Conservation (phyloP, 2,329 filamentous ascomycete species). For the Aspergillus fructus region DNA sequence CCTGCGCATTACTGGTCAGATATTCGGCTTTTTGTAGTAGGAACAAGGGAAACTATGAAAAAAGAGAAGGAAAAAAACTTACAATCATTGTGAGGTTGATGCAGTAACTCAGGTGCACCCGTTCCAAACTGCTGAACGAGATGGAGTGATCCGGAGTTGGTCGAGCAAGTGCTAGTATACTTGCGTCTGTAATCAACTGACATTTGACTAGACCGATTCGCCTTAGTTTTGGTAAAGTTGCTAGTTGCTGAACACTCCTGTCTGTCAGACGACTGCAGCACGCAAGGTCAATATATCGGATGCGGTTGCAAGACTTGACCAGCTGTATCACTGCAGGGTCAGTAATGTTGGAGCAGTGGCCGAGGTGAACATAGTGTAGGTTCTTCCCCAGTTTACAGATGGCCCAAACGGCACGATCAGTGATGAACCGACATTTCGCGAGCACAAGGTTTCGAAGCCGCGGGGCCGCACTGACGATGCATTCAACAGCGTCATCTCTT, state of each 20-base stretch:
- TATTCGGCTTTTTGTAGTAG: not conserved
- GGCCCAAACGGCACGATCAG: conserved; percentile 80
- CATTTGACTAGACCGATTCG: conserved; percentile 96
- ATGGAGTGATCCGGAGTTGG: conserved; percentile 57
- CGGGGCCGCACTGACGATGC: conserved; percentile 82
- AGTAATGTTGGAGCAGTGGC: conserved; percentile 88
- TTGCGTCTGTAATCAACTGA: conserved; percentile 81
- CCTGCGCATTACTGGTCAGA: conserved; percentile 52
- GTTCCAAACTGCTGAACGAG: conserved; percentile 71
- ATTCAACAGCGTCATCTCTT: conserved; percentile 82
- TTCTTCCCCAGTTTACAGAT: conserved; percentile 93
- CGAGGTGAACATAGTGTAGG: conserved; percentile 91
- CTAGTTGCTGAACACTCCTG: conserved; percentile 77
- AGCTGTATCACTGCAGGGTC: conserved; percentile 83
- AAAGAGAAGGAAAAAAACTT: conserved; percentile 32
- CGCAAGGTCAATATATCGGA: conserved; percentile 96
- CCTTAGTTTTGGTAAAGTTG: conserved; percentile 86
- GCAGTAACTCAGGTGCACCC: conserved; percentile 96
- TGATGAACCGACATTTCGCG: conserved; percentile 91
- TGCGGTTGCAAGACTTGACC: conserved; percentile 83
- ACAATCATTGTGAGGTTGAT: conserved; percentile 78
- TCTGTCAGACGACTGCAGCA: conserved; percentile 91
- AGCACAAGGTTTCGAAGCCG: conserved; percentile 89
- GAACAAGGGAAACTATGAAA: not conserved
- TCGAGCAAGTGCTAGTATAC: conserved; percentile 79